Evolutionary conservation across 1,284 basidiomycete genomes (phyloP).

Genomic region (Takashimella koratensis): DNA sequence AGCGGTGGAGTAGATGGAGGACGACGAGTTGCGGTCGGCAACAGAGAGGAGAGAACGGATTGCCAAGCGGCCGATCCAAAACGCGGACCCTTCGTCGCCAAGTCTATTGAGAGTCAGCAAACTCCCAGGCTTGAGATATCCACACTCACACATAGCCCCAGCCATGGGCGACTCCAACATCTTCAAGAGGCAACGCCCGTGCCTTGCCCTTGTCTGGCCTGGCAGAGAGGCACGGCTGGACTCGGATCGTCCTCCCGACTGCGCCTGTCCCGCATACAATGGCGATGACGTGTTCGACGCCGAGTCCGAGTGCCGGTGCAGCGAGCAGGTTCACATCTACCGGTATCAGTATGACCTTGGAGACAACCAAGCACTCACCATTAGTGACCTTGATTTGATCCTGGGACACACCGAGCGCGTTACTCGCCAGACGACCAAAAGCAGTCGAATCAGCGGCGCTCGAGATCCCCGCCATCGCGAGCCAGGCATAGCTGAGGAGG

Average conservation of each 20-base stretch:
- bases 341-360: constrained; percentile 1
- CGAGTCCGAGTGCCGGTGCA: constrained; percentile 34
- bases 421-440: constrained; percentile 20
- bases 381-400: constrained; percentile 33
- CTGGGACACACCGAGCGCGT: constrained; percentile 14
- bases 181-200: constrained; percentile 29
- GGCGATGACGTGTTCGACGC: constrained; percentile 32
- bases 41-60: constrained; percentile 30
- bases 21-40: constrained; percentile 31
- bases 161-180: constrained; percentile 34
- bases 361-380: constrained; percentile 21
- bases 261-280: constrained; percentile 43
- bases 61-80: constrained; percentile 41
- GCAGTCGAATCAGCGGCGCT: constrained; percentile 23
- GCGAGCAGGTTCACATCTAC: constrained; percentile 44
- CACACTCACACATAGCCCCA: constrained; percentile 40
- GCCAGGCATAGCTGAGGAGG: constrained; percentile 37
- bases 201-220: constrained; percentile 1
- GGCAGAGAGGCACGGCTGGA: too few relatives aligned
- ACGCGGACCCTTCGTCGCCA: constrained; percentile 44
- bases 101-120: constrained; percentile 14
- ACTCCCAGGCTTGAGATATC: too few relatives aligned
- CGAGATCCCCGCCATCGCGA: constrained; percentile 38
- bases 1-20: constrained; percentile 22
- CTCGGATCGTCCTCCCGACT: constrained; percentile 33